phyloP scores from a whole-genome alignment of 441 rosid species.

The Corymbia citriodora region DNA sequence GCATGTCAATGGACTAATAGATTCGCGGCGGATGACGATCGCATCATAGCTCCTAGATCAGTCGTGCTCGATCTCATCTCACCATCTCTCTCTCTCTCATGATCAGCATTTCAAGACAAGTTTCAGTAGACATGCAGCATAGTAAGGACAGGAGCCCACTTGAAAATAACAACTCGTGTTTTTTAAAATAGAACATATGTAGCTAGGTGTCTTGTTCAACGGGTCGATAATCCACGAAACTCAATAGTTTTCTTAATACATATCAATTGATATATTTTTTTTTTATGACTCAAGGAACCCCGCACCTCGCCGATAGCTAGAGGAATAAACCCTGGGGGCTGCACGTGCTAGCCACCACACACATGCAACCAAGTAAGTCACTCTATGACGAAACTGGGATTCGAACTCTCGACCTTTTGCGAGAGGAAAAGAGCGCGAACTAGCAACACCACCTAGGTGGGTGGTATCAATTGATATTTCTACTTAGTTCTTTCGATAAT shows the following conservation, averaged over 20 bases:
- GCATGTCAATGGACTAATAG: neutral
- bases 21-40: neutral
- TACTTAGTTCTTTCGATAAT: rapidly evolving
- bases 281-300: too few relatives aligned
- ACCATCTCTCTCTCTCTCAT: neutral
- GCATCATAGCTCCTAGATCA: neutral
- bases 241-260: rapidly evolving
- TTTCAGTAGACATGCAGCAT: neutral
- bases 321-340: too few relatives aligned
- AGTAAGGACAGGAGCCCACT: neutral
- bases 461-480: neutral
- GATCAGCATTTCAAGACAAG: neutral
- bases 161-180: neutral
- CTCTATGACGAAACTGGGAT: too few relatives aligned
- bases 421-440: too few relatives aligned
- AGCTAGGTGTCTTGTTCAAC: rapidly evolving
- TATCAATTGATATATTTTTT: too few relatives aligned
- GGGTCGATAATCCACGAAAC: rapidly evolving
- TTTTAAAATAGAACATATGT: neutral
- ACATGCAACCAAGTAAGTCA: too few relatives aligned
- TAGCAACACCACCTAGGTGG: too few relatives aligned
- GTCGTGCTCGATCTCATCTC: neutral
- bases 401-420: too few relatives aligned
- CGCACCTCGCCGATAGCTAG: too few relatives aligned
- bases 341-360: too few relatives aligned